Conservation (phyloP, 2,329 filamentous ascomycete species). For the Xylariaceae sp. region DNA sequence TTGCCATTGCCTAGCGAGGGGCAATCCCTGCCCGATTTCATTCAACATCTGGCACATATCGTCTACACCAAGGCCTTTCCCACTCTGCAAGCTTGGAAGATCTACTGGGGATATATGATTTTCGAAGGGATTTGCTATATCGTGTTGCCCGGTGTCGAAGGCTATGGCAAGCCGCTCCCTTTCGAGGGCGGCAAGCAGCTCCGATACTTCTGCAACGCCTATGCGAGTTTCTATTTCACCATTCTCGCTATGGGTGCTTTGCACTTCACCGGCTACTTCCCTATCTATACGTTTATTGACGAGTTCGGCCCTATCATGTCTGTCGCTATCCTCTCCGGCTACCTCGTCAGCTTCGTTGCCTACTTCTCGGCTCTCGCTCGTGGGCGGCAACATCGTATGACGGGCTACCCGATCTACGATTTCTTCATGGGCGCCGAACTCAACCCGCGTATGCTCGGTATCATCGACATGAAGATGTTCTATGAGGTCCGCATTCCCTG, state of each 20-base stretch:
- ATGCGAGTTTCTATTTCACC: constrained; percentile 81
- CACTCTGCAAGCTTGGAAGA: constrained; percentile 73
- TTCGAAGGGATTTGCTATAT: constrained; percentile 81
- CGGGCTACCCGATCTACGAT: constrained; percentile 76
- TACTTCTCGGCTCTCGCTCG: constrained; percentile 80
- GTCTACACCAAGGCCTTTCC: constrained; percentile 84
- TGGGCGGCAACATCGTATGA: constrained; percentile 88
- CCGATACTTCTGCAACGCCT: constrained; percentile 89
- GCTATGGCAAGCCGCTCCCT: constrained; percentile 80
- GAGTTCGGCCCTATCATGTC: constrained; percentile 91
- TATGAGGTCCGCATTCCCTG: constrained; percentile 88
- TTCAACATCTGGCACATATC: constrained; percentile 61
- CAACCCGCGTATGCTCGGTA: constrained; percentile 80
- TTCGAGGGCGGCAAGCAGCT: constrained; percentile 81
- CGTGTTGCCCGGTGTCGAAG: constrained; percentile 77
- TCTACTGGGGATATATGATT: constrained; percentile 92
- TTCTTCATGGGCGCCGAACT: constrained; percentile 93
- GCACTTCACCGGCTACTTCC: constrained; percentile 80
- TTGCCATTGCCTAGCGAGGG: constrained; percentile 62
- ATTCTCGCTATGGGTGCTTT: constrained; percentile 64
- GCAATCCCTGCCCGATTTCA: constrained; percentile 66
- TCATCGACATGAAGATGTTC: constrained; percentile 95
- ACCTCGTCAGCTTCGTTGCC: constrained; percentile 72
- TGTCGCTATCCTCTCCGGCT: constrained; percentile 88
- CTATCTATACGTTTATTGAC: constrained; percentile 85